phyloP scores from a whole-genome alignment of 1,284 basidiomycete species.

The Marasmius sp. region DNA sequence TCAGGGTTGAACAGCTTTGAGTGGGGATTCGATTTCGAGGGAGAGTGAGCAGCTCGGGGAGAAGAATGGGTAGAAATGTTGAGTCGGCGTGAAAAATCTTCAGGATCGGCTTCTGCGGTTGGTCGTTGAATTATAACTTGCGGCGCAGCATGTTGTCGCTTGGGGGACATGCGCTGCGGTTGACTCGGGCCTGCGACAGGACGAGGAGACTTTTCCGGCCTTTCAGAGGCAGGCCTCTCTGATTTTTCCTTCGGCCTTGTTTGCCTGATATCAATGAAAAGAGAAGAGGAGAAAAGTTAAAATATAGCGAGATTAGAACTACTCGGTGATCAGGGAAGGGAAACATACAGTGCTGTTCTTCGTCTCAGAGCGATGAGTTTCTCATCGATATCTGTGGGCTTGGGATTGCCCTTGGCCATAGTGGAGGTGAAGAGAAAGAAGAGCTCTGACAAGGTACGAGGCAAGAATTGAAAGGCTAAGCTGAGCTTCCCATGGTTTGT shows the following conservation, averaged over 20 bases:
- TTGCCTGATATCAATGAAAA: slow-evolving; percentile 31
- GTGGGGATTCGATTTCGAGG: slow-evolving; percentile 27
- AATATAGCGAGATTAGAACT: slow-evolving; percentile 3
- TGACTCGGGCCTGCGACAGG: slow-evolving; percentile 25
- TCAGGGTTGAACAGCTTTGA: slow-evolving; percentile 71
- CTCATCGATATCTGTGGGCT: slow-evolving; percentile 67
- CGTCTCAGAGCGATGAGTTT: slow-evolving; percentile 65
- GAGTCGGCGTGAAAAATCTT: slow-evolving; percentile 69
- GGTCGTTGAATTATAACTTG: slow-evolving; percentile 36
- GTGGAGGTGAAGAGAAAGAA: not conserved
- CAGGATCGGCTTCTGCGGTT: slow-evolving; percentile 53
- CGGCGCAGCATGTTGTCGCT: slow-evolving; percentile 21
- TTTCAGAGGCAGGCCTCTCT: slow-evolving; percentile 31
- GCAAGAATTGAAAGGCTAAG: not conserved
- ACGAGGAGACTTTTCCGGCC: slow-evolving; percentile 26
- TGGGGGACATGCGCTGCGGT: slow-evolving; percentile 32
- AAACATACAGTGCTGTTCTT: slow-evolving; percentile 58
- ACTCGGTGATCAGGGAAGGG: slow-evolving; percentile 1
- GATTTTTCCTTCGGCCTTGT: slow-evolving; percentile 46
- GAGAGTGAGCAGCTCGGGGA: slow-evolving; percentile 31
- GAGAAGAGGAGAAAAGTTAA: slow-evolving; percentile 10
- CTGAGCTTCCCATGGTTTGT: not conserved
- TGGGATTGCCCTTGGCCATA: slow-evolving; percentile 21
- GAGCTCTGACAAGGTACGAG: not conserved
- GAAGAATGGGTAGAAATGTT: slow-evolving; percentile 60